Conservation (phyloP, 352 stramenopile species). For the Globisporangium irregulare region DNA sequence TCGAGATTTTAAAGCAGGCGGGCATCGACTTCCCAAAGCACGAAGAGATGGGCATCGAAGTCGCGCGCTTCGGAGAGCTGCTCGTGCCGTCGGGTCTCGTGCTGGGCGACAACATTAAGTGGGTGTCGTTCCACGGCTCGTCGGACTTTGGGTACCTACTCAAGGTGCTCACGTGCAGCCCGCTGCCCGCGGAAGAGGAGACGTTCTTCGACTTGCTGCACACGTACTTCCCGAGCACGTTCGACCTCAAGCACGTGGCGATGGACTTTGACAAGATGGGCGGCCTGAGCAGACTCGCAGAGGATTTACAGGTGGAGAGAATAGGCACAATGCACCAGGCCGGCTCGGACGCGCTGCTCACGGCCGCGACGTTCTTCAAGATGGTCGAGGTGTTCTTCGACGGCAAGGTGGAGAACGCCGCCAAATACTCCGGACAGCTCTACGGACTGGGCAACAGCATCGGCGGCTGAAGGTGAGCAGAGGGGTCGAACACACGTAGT, state of each 20-base stretch:
- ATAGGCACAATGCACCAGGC: slow-evolving; percentile 99
- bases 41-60: slow-evolving; percentile 95
- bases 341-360: slow-evolving; percentile 97
- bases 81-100: slow-evolving; percentile 98
- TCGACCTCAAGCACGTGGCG: slow-evolving; percentile 99
- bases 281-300: slow-evolving; percentile 94
- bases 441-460: slow-evolving; percentile 81
- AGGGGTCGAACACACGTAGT: slow-evolving; percentile 2
- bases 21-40: slow-evolving; percentile 98
- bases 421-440: slow-evolving; percentile 84
- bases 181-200: slow-evolving; percentile 86
- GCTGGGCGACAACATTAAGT: slow-evolving; percentile 98
- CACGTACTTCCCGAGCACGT: slow-evolving; percentile 98
- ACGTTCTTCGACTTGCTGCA: slow-evolving; percentile 98
- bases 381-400: slow-evolving; percentile 89
- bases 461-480: slow-evolving; percentile 28
- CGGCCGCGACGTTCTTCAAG: slow-evolving; percentile 91
- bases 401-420: slow-evolving; percentile 76
- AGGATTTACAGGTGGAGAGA: slow-evolving; percentile 96
- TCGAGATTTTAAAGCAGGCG: slow-evolving; percentile 97
- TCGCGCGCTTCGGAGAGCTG: slow-evolving; percentile 96
- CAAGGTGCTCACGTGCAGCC: slow-evolving; percentile 93
- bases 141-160: slow-evolving; percentile 99
- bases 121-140: slow-evolving; percentile 98
- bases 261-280: slow-evolving; percentile 97